Percentiles rank a stretch among this genome's conserved stretches.
phyloP scores from a whole-genome alignment of 1,139 yeast species.

The Arxiozyma heterogenica region DNA sequence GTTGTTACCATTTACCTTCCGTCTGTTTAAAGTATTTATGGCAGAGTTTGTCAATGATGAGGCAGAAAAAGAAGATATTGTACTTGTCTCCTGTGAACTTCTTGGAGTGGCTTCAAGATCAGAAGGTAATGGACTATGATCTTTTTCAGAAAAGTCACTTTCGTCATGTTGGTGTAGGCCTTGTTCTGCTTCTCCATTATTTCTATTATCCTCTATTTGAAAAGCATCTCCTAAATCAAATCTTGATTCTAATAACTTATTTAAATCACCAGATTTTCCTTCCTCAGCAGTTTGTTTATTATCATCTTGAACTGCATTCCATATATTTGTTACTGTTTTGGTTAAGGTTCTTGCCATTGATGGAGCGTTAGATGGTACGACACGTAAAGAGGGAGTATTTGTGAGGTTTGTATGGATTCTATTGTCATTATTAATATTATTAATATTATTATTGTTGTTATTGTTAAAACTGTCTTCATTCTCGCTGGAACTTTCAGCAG shows the following conservation, averaged over 20 bases:
- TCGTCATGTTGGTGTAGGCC: constrained; percentile 9
- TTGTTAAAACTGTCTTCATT: neutral
- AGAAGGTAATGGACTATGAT: constrained; percentile 20
- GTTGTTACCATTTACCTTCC: neutral
- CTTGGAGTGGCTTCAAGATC: constrained; percentile 2
- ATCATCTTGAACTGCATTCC: constrained; percentile 24
- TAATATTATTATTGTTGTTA: too few species aligned
- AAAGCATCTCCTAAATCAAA: constrained; percentile 29
- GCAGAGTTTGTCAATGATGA: neutral
- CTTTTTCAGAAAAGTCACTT: constrained; percentile 14
- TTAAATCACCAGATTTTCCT: constrained; percentile 9
- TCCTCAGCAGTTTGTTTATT: constrained; percentile 17
- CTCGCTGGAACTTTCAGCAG: neutral
- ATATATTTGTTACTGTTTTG: constrained; percentile 11
- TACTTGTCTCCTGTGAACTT: neutral
- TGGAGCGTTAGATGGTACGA: constrained; percentile 2
- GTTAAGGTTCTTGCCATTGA: constrained; percentile 12
- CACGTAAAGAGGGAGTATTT: neutral
- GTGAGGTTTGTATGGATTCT: neutral
- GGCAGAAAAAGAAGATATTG: neutral
- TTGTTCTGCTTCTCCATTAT: constrained; percentile 10
- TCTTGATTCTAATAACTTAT: constrained; percentile 16
- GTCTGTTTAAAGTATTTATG: neutral
- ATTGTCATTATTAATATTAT: neutral
- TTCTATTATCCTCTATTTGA: constrained; percentile 14